A percentile compares a stretch with the other conserved stretches of the same genome.
These are phyloP conservation scores for Spathaspora boniae DNA, from an alignment of 805 yeast genomes.

Conservation along the genomic window DNA sequence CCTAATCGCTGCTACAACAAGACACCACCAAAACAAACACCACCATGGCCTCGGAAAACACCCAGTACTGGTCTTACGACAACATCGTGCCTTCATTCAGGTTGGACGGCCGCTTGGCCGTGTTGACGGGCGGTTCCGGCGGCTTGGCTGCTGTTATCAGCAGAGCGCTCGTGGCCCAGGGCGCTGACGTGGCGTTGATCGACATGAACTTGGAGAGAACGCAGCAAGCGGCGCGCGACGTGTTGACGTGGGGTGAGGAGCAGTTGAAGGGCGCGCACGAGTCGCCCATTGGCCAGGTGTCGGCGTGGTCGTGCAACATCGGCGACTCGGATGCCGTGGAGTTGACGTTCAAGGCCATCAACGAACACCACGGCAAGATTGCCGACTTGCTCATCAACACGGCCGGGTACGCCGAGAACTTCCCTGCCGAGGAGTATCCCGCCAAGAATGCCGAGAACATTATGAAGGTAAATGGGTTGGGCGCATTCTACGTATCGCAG, in stretches of 20 bases:
- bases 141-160: conserved; percentile 66
- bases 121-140: conserved; percentile 81
- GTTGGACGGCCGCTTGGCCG: conserved; percentile 66
- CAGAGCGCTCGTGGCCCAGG: conserved; percentile 69
- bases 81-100: conserved; percentile 61
- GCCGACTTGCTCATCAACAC: conserved; percentile 69
- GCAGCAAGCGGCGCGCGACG: conserved; percentile 49
- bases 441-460: conserved; percentile 64
- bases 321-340: conserved; percentile 62
- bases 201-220: conserved; percentile 65
- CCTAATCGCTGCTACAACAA: background rate
- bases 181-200: conserved; percentile 70
- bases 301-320: conserved; percentile 73
- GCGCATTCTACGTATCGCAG: conserved; percentile 72
- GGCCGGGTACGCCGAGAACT: conserved; percentile 85
- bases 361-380: conserved; percentile 55
- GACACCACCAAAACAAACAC: too few species aligned
- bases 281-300: conserved; percentile 39
- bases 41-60: conserved; percentile 20
- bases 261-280: conserved; percentile 32
- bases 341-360: conserved; percentile 48
- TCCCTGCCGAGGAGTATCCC: conserved; percentile 75
- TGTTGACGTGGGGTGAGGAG: conserved; percentile 45
- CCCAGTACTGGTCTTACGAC: conserved; percentile 29
- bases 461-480: conserved; percentile 69